Evolutionary conservation across 106 monocot species (phyloP).

Genomic region (Iris macrosiphon): DNA sequence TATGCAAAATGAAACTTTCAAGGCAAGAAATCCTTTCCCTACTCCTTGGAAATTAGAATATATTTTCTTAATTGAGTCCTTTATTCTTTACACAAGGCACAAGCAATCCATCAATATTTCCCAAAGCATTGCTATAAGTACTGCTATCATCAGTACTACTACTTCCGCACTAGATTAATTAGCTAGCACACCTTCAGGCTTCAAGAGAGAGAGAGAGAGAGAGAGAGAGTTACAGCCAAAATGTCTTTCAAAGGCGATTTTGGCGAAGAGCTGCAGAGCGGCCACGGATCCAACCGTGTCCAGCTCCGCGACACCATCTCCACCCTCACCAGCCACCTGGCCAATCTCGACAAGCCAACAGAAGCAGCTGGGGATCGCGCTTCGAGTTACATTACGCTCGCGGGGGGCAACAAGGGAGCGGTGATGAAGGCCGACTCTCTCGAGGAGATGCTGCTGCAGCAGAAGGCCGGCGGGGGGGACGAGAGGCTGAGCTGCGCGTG

Average conservation of each 20-base stretch:
- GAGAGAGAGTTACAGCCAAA: not conserved
- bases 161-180: conserved; percentile 5
- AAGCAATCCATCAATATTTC: not conserved
- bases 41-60: not conserved
- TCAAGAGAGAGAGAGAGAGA: too few relatives aligned
- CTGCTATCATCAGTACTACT: not conserved
- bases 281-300: not conserved
- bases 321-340: conserved; percentile 23
- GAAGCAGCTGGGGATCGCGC: conserved; percentile 1
- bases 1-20: too few relatives aligned
- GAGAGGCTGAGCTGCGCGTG: conserved; percentile 18
- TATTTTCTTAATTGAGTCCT: too few relatives aligned
- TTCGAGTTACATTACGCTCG: conserved; percentile 30
- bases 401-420: conserved; percentile 48
- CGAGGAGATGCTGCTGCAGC: not conserved
- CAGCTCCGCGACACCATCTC: conserved; percentile 26
- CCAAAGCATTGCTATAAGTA: not conserved
- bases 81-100: not conserved
- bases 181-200: not conserved
- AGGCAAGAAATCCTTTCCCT: conserved; percentile 16
- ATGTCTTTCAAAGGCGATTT: too few relatives aligned
- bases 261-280: not conserved
- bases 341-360: conserved; percentile 1
- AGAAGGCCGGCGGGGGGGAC: not conserved
- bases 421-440: conserved; percentile 19